A percentile compares a stretch with the other conserved stretches of the same genome.
Evolutionary conservation across 2,329 filamentous ascomycete species (phyloP).

Genomic region (Penicillium sp.): DNA sequence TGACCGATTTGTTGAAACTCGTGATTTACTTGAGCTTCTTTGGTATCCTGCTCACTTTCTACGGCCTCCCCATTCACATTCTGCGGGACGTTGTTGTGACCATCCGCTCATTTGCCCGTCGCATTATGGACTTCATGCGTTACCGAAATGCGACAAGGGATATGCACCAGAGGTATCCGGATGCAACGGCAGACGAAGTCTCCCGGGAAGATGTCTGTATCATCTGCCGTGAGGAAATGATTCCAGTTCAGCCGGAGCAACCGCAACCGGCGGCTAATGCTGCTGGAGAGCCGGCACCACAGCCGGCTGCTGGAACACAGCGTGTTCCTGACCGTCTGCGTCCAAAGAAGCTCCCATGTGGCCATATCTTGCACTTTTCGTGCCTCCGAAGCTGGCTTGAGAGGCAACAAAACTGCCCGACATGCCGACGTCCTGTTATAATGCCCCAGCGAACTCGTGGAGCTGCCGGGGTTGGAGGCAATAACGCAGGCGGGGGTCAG

Average conservation of each 20-base stretch:
- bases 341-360: conserved; percentile 94
- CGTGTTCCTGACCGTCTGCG: conserved; percentile 74
- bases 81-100: conserved; percentile 95
- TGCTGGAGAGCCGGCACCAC: conserved; percentile 33
- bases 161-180: conserved; percentile 87
- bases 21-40: conserved; percentile 90
- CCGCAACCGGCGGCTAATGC: conserved; percentile 47
- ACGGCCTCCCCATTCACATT: conserved; percentile 94
- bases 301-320: conserved; percentile 22
- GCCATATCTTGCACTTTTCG: conserved; percentile 90
- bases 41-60: conserved; percentile 87
- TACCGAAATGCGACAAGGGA: conserved; percentile 90
- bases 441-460: conserved; percentile 40
- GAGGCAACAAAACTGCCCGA: conserved; percentile 94
- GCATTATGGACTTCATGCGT: conserved; percentile 81
- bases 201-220: conserved; percentile 89
- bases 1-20: conserved; percentile 87
- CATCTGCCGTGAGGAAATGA: conserved; percentile 96
- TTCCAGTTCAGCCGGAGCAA: conserved; percentile 65
- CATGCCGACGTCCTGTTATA: conserved; percentile 80
- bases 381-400: conserved; percentile 97
- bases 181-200: conserved; percentile 85
- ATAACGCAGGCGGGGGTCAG: conserved; percentile 31
- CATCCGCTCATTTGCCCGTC: conserved; percentile 83
- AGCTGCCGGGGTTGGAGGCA: conserved; percentile 32